Evolutionary conservation across 108 stramenopile species (phyloP), one percentile per base, ranked within the genome.

Genomic region (Cyclotella kingstonii): DNA sequence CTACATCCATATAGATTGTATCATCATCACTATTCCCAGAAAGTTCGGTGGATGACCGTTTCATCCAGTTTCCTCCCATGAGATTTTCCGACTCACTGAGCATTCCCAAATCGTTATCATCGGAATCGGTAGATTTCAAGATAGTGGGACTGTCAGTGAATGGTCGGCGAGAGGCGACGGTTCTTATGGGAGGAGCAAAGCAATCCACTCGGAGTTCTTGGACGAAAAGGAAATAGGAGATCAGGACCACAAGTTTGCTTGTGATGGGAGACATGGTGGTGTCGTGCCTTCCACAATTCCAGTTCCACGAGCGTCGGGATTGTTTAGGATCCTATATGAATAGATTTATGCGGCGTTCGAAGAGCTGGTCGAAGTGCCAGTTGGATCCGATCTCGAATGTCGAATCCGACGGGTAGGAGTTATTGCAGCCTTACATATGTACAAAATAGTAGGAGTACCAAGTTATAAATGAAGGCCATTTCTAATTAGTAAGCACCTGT

Each of bases 1-100:
- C 87, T 8, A 93, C 42, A 62, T 87, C 75, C 53, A 68, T 44
- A 42, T 60, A 50, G 39, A 68, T 35, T 9, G 76, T 43, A 17
- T 76, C 77, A 54, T 75, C 68, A 23, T 63, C 49, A 14, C 36
- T 18, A 0, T 40, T 36, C 26, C 52, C 52, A 18, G 34, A 5
- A 17, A 53, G 35, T n/a, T 36, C 27, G 17, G 30, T 34, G 1
- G 56, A n/a, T 1, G 67, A 68, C 19, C 22, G 25, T 19, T 54
- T 54, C 67, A 68, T 68, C 67, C 67, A 68, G 57, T 51, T 68
- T 7, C 48, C 50, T 0, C 49, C 62, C 2, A 63, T 26, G 14
- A 36, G 7, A 6, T 23, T 50, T 30, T 52, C 62, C 18, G 35
- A n/a, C 18, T 8, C 50, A 15, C 41, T 39, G 41, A 51, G 38